These are phyloP conservation scores for Sugiyamaella boreocaroliniensis DNA, from an alignment of 805 yeast genomes.

Conservation along the genomic window DNA sequence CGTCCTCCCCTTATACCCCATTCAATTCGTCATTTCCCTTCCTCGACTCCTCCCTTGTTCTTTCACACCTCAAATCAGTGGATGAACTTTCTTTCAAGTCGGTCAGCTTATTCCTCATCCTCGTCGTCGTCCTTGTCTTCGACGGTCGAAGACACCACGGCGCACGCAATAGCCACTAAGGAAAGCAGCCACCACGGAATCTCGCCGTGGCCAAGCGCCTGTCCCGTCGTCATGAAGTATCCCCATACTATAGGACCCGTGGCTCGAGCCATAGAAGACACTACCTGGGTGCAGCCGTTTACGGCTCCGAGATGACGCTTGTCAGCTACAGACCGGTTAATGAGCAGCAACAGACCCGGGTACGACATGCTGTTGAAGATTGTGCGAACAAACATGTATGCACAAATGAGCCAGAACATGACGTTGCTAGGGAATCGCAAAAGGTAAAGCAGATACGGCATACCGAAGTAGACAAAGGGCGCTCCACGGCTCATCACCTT, in stretches of 20 bases:
- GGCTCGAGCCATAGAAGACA: constrained; percentile 49
- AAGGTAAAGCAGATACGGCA: constrained; percentile 46
- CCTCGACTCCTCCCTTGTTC: no score
- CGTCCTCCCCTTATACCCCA: background rate
- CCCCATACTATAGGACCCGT: constrained; percentile 57
- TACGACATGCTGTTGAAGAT: constrained; percentile 42
- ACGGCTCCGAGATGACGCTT: constrained; percentile 48
- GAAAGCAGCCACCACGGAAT: constrained; percentile 23
- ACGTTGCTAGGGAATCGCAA: constrained; percentile 26
- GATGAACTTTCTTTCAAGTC: no score
- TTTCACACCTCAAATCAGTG: no score
- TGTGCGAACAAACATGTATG: constrained; percentile 32
- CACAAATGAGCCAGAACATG: constrained; percentile 8
- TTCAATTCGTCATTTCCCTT: background rate
- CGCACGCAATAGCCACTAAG: constrained; percentile 11
- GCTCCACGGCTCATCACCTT: constrained; percentile 36
- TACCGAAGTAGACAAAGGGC: constrained; percentile 40
- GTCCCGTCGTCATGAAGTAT: constrained; percentile 35
- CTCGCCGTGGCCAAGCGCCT: constrained; percentile 18
- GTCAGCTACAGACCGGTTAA: constrained; percentile 49
- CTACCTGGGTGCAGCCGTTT: constrained; percentile 51
- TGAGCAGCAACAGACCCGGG: constrained; percentile 48
- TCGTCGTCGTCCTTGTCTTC: constrained; percentile 23
- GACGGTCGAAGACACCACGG: constrained; percentile 22
- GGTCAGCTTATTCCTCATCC: constrained; percentile 5